phyloP scores from a whole-genome alignment of 306 rosid genomes.

The Hylodesmum podocarpum region DNA sequence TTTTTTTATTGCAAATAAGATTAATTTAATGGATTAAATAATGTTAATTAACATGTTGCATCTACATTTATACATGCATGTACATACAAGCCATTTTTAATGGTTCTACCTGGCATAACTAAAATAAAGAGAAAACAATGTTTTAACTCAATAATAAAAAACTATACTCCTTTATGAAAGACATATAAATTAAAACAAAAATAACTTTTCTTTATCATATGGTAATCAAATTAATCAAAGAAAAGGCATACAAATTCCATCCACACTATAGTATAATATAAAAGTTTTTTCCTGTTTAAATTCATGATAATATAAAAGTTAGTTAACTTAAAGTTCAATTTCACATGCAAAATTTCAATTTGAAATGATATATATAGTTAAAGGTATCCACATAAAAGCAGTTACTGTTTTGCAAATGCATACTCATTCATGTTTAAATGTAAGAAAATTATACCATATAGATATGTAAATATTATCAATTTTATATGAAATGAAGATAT shows the following conservation, averaged over 20 bases:
- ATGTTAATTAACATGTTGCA: not conserved
- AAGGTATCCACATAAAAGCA: not conserved
- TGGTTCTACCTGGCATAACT: not conserved
- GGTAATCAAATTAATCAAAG: not conserved
- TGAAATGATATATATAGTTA: not conserved
- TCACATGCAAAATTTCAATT: not conserved
- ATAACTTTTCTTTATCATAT: not conserved
- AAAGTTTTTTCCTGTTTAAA: not conserved
- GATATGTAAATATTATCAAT: not conserved
- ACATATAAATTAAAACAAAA: not conserved
- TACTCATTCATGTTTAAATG: not conserved
- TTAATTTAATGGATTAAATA: not conserved
- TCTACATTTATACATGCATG: not conserved
- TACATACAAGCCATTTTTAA: not conserved
- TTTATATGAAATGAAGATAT: not conserved
- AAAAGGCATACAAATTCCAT: not conserved
- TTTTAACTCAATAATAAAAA: not conserved
- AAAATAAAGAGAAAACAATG: not conserved
- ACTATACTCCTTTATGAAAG: not conserved
- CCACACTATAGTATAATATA: not conserved
- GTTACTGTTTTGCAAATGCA: not conserved
- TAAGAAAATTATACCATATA: not conserved
- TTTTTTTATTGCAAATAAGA: not conserved
- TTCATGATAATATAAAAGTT: not conserved
- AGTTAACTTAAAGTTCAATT: not conserved